Conservation (phyloP, 169 alveolate species). For the Plasmodium gaboni region DNA sequence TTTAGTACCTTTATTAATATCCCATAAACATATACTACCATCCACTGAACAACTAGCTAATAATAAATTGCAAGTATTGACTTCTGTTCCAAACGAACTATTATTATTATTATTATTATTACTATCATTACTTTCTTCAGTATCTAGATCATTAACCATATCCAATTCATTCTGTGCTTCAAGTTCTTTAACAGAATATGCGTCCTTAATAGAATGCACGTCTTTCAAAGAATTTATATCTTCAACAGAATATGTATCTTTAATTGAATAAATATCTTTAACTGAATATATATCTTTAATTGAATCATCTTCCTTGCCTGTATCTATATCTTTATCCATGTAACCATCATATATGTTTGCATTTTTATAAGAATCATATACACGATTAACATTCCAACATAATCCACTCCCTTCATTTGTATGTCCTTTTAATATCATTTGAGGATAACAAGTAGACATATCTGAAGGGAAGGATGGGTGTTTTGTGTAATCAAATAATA, state of each 20-base stretch:
- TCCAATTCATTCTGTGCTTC: neutral
- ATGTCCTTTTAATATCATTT: constrained; percentile 92
- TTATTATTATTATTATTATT: constrained; percentile 7
- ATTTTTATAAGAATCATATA: constrained; percentile 21
- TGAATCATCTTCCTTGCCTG: neutral
- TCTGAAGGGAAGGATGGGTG: constrained; percentile 93
- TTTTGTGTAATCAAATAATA: constrained; percentile 93
- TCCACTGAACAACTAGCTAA: constrained; percentile 94
- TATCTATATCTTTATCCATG: neutral
- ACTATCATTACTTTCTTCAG: neutral
- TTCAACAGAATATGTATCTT: neutral
- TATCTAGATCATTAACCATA: too few relatives aligned
- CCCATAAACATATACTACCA: constrained; percentile 92
- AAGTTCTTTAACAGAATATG: neutral
- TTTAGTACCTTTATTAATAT: constrained; percentile 83
- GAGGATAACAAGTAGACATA: constrained; percentile 90
- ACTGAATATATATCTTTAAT: too few relatives aligned
- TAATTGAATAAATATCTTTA: neutral
- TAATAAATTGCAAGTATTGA: constrained; percentile 78
- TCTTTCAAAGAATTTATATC: too few relatives aligned
- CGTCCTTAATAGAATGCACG: neutral
- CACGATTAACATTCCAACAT: constrained; percentile 88
- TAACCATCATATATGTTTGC: neutral
- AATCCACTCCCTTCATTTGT: constrained; percentile 93
- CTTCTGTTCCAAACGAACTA: constrained; percentile 18